These are phyloP conservation scores for Mucor lusitanicus DNA, from an alignment of 371 early-diverging fungal species.

Conservation along the genomic window DNA sequence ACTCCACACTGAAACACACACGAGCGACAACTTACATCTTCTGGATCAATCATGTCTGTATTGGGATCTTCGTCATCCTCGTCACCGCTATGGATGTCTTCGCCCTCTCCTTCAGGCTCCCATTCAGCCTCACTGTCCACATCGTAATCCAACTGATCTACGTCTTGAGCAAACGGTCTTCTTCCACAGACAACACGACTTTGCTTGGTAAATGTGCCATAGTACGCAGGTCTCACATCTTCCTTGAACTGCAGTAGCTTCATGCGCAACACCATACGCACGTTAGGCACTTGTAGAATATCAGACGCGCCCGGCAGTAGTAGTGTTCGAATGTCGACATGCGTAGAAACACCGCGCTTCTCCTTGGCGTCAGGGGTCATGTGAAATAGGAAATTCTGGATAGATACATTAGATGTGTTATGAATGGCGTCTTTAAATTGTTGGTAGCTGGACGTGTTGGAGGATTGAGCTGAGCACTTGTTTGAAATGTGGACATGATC, in stretches of 20 bases:
- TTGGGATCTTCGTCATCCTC: slow-evolving; percentile 62
- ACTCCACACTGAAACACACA: too few species aligned
- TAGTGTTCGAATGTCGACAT: slow-evolving; percentile 13
- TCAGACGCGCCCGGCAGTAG: slow-evolving; percentile 27
- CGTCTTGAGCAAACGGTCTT: slow-evolving; percentile 67
- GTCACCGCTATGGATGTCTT: slow-evolving; percentile 82
- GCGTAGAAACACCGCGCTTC: slow-evolving; percentile 20
- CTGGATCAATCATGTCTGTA: slow-evolving; percentile 49
- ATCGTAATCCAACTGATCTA: slow-evolving; percentile 73
- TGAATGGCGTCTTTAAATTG: slow-evolving; percentile 5
- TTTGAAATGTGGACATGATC: slow-evolving; percentile 35
- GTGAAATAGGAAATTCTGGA: slow-evolving; percentile 5
- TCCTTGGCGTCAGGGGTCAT: slow-evolving; percentile 15
- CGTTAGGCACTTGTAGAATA: slow-evolving; percentile 25
- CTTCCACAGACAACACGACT: slow-evolving; percentile 60
- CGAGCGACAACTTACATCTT: slow-evolving; percentile 35
- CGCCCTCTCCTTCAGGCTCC: slow-evolving; percentile 91
- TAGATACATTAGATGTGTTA: neutral
- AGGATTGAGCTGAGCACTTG: neutral
- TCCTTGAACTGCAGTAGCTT: slow-evolving; percentile 74
- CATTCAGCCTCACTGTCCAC: slow-evolving; percentile 90
- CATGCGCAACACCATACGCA: slow-evolving; percentile 53
- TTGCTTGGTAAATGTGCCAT: slow-evolving; percentile 78
- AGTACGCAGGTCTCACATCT: slow-evolving; percentile 79
- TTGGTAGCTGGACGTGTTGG: slow-evolving; percentile 19